Percentiles rank a stretch among this genome's conserved stretches.
Evolutionary conservation across 306 rosid genomes (phyloP).

Genomic region (Acmispon strigosus): DNA sequence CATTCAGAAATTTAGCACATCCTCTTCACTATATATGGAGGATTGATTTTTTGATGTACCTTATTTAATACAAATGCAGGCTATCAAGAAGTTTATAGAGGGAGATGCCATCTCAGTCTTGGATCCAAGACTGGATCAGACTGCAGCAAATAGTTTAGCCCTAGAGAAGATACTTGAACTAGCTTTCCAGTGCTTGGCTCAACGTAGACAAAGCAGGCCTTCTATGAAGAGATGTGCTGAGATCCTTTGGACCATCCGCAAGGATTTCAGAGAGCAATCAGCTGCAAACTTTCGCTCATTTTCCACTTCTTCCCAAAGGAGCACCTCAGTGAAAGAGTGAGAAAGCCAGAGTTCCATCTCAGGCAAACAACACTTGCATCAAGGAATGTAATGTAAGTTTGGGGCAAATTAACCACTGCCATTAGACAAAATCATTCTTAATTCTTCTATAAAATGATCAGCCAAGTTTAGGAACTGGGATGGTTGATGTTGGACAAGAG

Average conservation of each 20-base stretch:
- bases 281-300: slow-evolving; percentile 50
- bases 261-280: slow-evolving; percentile 58
- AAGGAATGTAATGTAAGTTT: neutral
- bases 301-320: slow-evolving; percentile 53
- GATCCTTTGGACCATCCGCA: slow-evolving; percentile 91
- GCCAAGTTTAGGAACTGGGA: slow-evolving; percentile 12
- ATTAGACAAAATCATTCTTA: neutral
- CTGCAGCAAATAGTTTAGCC: slow-evolving; percentile 45
- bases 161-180: slow-evolving; percentile 77
- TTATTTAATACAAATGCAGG: slow-evolving; percentile 51
- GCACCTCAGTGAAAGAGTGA: slow-evolving; percentile 29
- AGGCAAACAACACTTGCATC: neutral
- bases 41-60: neutral
- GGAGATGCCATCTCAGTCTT: slow-evolving; percentile 49
- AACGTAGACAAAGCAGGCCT: slow-evolving; percentile 82
- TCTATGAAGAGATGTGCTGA: slow-evolving; percentile 86
- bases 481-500: slow-evolving; percentile 8
- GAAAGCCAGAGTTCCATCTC: neutral
- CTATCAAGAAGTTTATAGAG: slow-evolving; percentile 67
- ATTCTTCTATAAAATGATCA: neutral
- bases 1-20: neutral
- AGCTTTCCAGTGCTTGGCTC: slow-evolving; percentile 90
- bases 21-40: neutral
- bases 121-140: slow-evolving; percentile 70
- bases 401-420: neutral